These are phyloP conservation scores for Lojkania enalia DNA, from an alignment of 2,329 filamentous ascomycete species.

Conservation along the genomic window DNA sequence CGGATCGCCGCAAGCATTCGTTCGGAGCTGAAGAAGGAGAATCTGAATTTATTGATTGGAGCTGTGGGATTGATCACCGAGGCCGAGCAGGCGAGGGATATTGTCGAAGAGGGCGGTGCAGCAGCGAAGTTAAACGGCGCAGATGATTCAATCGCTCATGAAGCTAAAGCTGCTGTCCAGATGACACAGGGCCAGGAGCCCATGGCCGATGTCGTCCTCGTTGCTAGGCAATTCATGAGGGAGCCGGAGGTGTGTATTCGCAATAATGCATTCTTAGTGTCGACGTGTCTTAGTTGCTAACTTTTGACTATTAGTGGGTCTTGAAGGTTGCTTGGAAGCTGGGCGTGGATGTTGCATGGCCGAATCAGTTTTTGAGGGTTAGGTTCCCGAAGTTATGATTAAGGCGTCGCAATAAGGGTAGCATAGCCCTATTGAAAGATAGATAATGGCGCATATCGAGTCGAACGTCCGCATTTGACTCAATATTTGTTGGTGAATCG, in stretches of 20 bases:
- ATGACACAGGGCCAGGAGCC: slow-evolving; percentile 38
- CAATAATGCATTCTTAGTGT: too few species aligned
- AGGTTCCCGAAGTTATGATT: slow-evolving; percentile 37
- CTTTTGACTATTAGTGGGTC: too few species aligned
- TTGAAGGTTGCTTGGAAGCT: slow-evolving; percentile 55
- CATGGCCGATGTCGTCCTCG: slow-evolving; percentile 31
- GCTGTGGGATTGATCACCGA: slow-evolving; percentile 59
- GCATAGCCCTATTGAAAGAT: too few species aligned
- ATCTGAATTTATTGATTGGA: slow-evolving; percentile 52
- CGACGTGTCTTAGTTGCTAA: too few species aligned
- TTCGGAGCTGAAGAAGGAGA: slow-evolving; percentile 43
- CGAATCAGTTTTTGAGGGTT: slow-evolving; percentile 50
- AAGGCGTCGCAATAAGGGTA: too few species aligned
- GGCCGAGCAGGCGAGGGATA: slow-evolving; percentile 54
- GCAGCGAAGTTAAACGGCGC: slow-evolving; percentile 8
- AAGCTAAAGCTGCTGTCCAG: slow-evolving; percentile 34
- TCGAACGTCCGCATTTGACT: too few species aligned
- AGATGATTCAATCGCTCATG: slow-evolving; percentile 32
- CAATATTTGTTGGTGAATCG: too few species aligned
- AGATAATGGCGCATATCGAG: too few species aligned
- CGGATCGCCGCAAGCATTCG: slow-evolving; percentile 52
- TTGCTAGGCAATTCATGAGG: slow-evolving; percentile 59
- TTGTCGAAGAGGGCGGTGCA: slow-evolving; percentile 43
- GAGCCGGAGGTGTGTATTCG: too few species aligned
- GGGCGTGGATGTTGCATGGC: slow-evolving; percentile 53